Base-by-base conservation (phyloP, 257 asterid genomes). In the Ehretia macrophylla region DNA sequence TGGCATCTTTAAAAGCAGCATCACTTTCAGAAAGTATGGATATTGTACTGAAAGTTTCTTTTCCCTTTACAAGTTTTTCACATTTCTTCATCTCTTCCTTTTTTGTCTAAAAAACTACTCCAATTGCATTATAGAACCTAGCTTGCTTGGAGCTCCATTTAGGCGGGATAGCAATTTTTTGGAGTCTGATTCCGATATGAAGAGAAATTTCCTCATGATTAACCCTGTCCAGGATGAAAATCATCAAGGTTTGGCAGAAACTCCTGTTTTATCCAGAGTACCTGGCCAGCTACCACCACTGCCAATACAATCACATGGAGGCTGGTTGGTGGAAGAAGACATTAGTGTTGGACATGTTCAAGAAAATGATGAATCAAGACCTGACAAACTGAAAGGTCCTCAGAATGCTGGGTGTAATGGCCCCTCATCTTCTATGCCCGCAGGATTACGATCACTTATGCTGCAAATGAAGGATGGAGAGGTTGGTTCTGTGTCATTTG, bases 71-170 rank as follows among this genome's bases (percentile, higher is more conserved):
- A 14, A n/a, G n/a, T n/a, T n/a, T n/a, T n/a, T n/a, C n/a, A n/a
- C n/a, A n/a, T n/a, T n/a, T n/a, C n/a, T n/a, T n/a, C n/a, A n/a
- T n/a, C n/a, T n/a, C n/a, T n/a, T n/a, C n/a, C n/a, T n/a, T n/a
- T n/a, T n/a, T n/a, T n/a, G n/a, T n/a, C n/a, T n/a, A n/a, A n/a
- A n/a, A n/a, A n/a, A n/a, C n/a, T n/a, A n/a, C n/a, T 59, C 50
- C 32, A 53, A 58, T 67, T 65, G 23, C 50, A 70, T 51, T 69
- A 68, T 81, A 86, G 97, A 86, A 75, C 96, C 95, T 63, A 85
- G 91, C 70, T 71, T 86, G 73, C 94, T 81, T 60, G 96, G 95
- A 56, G 93, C 79, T 73, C 95, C 90, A 65, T 79, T 79, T 63
- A 83, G 87, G 61, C 78, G 83, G 66, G 99, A 86, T 55, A 66